Evolutionary conservation across 164 flowering plant species (phyloP).

Genomic region (Warburgia ugandensis): DNA sequence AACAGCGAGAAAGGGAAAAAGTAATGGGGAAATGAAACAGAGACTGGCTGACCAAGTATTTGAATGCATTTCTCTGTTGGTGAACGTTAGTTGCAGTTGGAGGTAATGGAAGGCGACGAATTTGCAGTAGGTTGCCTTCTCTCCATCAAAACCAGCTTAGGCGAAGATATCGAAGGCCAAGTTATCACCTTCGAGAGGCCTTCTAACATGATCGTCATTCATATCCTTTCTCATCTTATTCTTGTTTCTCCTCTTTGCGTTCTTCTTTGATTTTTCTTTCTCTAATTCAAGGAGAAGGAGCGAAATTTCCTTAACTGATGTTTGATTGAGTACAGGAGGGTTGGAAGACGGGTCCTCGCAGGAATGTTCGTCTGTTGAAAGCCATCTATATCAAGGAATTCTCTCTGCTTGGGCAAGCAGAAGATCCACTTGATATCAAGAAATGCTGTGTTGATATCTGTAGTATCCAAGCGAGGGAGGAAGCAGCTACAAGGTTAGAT

Average conservation of each 20-base stretch:
- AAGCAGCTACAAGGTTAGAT: slow-evolving; percentile 63
- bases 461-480: slow-evolving; percentile 60
- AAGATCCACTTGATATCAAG: slow-evolving; percentile 71
- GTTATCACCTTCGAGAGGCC: slow-evolving; percentile 69
- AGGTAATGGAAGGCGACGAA: slow-evolving; percentile 33
- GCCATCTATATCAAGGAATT: slow-evolving; percentile 77
- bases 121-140: slow-evolving; percentile 71
- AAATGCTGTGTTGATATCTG: slow-evolving; percentile 65
- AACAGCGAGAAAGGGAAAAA: too few relatives aligned
- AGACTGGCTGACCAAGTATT: too few relatives aligned
- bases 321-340: slow-evolving; percentile 59
- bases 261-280: not conserved
- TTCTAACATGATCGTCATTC: slow-evolving; percentile 85
- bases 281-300: not conserved
- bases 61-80: too few relatives aligned
- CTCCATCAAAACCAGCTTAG: slow-evolving; percentile 67
- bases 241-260: not conserved
- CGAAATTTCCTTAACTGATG: slow-evolving; percentile 27
- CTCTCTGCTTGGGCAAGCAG: slow-evolving; percentile 50
- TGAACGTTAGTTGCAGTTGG: too few relatives aligned
- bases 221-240: slow-evolving; percentile 58
- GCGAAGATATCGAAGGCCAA: slow-evolving; percentile 76
- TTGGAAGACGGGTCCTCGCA: slow-evolving; percentile 36
- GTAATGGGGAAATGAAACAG: too few relatives aligned
- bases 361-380: slow-evolving; percentile 64